Base-by-base conservation (phyloP, 495 filamentous ascomycete species). In the Rostrohypoxylon terebratum region DNA sequence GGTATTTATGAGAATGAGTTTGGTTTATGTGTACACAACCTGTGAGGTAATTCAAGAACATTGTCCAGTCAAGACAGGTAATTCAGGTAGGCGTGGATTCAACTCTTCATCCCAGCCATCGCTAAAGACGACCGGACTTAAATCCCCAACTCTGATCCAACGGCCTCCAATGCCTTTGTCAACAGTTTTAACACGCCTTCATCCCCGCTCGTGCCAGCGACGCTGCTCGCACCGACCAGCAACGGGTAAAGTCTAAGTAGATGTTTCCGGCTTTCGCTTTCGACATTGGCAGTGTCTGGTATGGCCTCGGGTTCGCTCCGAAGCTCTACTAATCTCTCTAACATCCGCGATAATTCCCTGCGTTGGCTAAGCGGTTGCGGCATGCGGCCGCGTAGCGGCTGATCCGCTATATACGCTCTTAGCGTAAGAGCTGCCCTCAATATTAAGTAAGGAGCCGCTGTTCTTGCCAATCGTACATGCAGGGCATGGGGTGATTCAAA, bases 381-480 rank as follows among this genome's bases (percentile, higher is more conserved):
- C 91, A 96, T 94, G n/a, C 89, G 83, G 0, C 96, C 96, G 14
- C 96, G 86, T 10, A 99, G 83, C 14, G 96, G 96, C 74, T 98
- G 96, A 79, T 99, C 96, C 4, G 94, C 91, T 50, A 95, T 90
- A 74, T 97, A 98, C 3, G 89, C 83, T 55, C 93, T 89, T 31
- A 99, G 78, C 1, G 93, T 89, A 7, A 97, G 82, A 1, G 92
- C 93, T 23, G 89, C 89, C 4, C 96, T 90, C 4, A 97, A 84
- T 54, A 98, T 92, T 0, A 98, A 83, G 70, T 93, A 96, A 0
- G 94, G 94, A 2, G 93, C 90, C 2, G 91, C 88, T 0, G 91
- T 91, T 72, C 89, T 87, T 0, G 95, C 92, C 21, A 99, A 87
- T 7, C 88, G 78, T 40, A 88, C 81, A 61, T 83, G 79, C 11